Conservation (phyloP, 176 grass and related monocot species). For the Oryza nivara region DNA sequence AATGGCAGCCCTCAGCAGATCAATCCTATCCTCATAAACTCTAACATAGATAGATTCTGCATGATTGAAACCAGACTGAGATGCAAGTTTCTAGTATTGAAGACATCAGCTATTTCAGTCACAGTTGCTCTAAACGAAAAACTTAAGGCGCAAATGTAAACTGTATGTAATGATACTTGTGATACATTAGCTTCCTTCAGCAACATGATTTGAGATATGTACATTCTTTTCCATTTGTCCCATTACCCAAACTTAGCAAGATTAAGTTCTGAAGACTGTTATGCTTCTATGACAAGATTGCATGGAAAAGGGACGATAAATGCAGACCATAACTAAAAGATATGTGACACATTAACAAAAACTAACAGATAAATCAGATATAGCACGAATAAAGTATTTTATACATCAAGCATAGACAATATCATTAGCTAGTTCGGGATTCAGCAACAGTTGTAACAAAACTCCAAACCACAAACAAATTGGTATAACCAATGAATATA, state of each 20-base stretch:
- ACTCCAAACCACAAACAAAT: neutral
- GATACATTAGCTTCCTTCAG: neutral
- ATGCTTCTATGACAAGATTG: constrained; percentile 20
- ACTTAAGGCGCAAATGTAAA: constrained; percentile 1
- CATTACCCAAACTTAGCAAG: constrained; percentile 5
- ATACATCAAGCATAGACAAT: too few species aligned
- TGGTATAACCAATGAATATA: neutral
- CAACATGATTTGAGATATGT: neutral
- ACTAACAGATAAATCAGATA: too few species aligned
- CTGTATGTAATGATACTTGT: neutral
- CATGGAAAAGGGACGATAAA: constrained; percentile 16
- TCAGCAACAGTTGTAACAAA: neutral
- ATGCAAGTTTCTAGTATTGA: constrained; percentile 8
- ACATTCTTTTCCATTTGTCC: constrained; percentile 5
- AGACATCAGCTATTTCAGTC: constrained; percentile 21
- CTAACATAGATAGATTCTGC: constrained; percentile 67
- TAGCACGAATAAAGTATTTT: too few species aligned
- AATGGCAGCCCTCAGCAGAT: constrained; percentile 72
- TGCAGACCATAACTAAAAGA: neutral
- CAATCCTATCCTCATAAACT: constrained; percentile 70
- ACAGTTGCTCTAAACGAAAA: constrained; percentile 6
- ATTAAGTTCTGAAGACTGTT: neutral
- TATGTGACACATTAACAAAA: neutral
- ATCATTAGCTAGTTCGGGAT: neutral
- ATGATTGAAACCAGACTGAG: constrained; percentile 36